These are phyloP conservation scores for Tylopilus balloui DNA, from an alignment of 768 basidiomycete genomes.

Conservation along the genomic window DNA sequence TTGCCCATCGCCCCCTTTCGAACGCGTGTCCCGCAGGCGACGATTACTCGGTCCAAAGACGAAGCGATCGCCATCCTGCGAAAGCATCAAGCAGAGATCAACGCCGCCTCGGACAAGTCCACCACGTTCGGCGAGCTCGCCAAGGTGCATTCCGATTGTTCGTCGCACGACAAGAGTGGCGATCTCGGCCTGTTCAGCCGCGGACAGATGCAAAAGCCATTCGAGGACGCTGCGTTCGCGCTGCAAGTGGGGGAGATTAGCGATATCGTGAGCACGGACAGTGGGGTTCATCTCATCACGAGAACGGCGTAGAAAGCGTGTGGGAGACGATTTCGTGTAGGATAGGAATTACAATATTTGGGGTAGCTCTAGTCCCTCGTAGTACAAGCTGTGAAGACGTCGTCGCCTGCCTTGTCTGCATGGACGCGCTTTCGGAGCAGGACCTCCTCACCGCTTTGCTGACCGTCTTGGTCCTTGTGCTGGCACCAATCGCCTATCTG, in stretches of 20 bases:
- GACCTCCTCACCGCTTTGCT: conserved; percentile 5
- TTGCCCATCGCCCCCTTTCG: neutral
- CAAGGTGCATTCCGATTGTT: conserved; percentile 77
- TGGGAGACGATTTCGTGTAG: neutral
- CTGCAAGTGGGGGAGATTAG: conserved; percentile 74
- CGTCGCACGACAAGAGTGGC: conserved; percentile 74
- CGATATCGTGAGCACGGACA: conserved; percentile 82
- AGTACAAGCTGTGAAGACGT: too few species aligned
- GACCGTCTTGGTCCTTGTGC: conserved; percentile 9
- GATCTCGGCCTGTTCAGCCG: conserved; percentile 85
- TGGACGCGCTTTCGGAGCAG: conserved; percentile 3
- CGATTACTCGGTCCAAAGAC: conserved; percentile 82
- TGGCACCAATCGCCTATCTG: conserved; percentile 19
- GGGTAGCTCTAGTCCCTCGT: too few species aligned
- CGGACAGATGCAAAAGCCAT: conserved; percentile 96
- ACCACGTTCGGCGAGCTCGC: conserved; percentile 79
- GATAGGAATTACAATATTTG: too few species aligned
- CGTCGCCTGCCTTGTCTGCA: too few species aligned
- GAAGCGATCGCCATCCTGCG: conserved; percentile 83
- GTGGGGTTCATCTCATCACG: conserved; percentile 91
- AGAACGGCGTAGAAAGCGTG: conserved; percentile 55
- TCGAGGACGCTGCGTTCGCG: conserved; percentile 82
- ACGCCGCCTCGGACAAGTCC: conserved; percentile 34
- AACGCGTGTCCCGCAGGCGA: conserved; percentile 21
- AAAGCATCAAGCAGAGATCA: conserved; percentile 59